Percentiles rank a stretch among this genome's conserved stretches.
These are phyloP conservation scores for Pythium coloratum DNA, from an alignment of 352 stramenopile species.

Conservation along the genomic window DNA sequence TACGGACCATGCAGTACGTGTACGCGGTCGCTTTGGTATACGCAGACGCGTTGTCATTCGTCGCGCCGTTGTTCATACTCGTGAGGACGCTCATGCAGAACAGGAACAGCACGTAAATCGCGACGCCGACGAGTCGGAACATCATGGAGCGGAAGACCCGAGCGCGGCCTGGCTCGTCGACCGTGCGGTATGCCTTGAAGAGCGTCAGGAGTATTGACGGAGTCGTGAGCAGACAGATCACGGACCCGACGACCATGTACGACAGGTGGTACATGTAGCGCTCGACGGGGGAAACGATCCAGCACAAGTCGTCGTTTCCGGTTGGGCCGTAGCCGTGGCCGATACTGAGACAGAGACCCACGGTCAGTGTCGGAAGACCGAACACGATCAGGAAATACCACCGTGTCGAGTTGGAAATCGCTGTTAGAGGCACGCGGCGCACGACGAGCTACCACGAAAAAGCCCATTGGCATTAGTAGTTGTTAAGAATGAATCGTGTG, in stretches of 20 bases:
- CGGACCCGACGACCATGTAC: constrained; percentile 30
- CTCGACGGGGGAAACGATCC: constrained; percentile 29
- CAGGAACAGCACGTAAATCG: constrained; percentile 31
- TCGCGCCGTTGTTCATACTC: constrained; percentile 8
- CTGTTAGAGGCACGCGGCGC: constrained; percentile 21
- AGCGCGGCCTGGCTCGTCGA: constrained; percentile 13
- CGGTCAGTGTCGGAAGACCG: constrained; percentile 20
- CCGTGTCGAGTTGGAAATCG: constrained; percentile 19
- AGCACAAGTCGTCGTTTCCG: constrained; percentile 32
- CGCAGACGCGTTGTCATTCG: not conserved
- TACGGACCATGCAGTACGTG: constrained; percentile 22
- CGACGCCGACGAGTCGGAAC: constrained; percentile 30
- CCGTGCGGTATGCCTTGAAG: constrained; percentile 27
- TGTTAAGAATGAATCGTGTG: not conserved
- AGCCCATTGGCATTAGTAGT: not conserved
- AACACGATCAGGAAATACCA: constrained; percentile 26
- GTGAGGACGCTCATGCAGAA: constrained; percentile 27
- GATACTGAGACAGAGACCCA: constrained; percentile 21
- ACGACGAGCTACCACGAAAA: constrained; percentile 24
- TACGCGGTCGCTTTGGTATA: constrained; percentile 16
- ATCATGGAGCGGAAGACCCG: constrained; percentile 33
- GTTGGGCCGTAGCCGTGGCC: constrained; percentile 27
- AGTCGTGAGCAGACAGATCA: constrained; percentile 20
- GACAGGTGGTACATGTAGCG: constrained; percentile 33
- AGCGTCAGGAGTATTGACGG: constrained; percentile 20